Evolutionary conservation across 2,329 filamentous ascomycete genomes (phyloP).

Genomic region (Paramyrothecium sp.): DNA sequence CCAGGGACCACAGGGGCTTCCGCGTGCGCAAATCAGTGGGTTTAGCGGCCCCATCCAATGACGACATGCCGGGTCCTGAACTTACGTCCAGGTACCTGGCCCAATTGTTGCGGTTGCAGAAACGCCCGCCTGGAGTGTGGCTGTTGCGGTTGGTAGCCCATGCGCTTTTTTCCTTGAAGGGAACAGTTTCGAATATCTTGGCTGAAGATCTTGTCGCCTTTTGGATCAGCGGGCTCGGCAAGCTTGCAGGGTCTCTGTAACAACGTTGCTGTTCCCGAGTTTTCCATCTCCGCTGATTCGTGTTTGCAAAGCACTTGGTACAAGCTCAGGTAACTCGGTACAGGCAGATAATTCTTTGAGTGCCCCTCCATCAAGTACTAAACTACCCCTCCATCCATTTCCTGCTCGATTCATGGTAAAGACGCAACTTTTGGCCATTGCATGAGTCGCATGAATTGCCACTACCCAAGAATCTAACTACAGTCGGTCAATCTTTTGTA

Average conservation of each 20-base stretch:
- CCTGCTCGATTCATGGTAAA: not conserved
- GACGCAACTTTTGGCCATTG: no score
- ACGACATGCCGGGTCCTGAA: not conserved
- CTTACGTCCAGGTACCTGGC: no score
- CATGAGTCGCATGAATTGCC: no score
- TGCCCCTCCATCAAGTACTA: slow-evolving; percentile 7
- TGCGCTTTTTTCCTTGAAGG: not conserved
- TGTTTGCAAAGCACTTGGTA: not conserved
- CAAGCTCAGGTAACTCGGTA: not conserved
- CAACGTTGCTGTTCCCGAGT: not conserved
- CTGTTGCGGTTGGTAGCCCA: not conserved
- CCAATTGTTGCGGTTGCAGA: no score
- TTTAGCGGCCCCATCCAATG: not conserved
- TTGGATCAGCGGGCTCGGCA: not conserved
- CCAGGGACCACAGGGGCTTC: not conserved
- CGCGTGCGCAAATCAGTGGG: no score
- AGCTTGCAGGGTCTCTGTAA: not conserved
- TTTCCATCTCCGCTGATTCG: not conserved
- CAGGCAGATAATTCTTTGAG: not conserved
- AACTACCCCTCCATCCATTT: not conserved
- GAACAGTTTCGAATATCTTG: not conserved
- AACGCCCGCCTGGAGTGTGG: no score
- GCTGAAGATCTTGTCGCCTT: not conserved
- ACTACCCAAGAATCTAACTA: no score
- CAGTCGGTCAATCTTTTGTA: not conserved